These are phyloP conservation scores for Fusarium sp. DNA, from an alignment of 2,329 filamentous ascomycete genomes.

Conservation along the genomic window DNA sequence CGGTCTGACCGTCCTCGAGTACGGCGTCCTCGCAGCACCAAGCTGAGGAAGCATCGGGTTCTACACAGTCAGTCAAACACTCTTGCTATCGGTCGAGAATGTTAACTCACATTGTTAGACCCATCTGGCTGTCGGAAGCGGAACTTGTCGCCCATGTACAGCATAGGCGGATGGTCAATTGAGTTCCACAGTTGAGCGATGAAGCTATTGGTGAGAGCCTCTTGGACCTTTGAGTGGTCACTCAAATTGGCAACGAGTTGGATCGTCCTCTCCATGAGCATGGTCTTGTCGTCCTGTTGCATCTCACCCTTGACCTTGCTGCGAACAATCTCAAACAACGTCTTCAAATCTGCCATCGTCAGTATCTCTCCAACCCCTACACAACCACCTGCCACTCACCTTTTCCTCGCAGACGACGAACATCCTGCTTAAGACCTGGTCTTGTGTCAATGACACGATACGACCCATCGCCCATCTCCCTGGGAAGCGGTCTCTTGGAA, in stretches of 20 bases:
- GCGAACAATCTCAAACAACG: slow-evolving; percentile 71
- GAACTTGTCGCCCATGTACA: slow-evolving; percentile 73
- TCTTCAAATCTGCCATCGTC: slow-evolving; percentile 68
- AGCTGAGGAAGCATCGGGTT: slow-evolving; percentile 75
- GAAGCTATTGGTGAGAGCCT: slow-evolving; percentile 75
- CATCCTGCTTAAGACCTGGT: slow-evolving; percentile 51
- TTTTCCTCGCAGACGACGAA: slow-evolving; percentile 40
- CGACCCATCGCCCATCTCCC: slow-evolving; percentile 72
- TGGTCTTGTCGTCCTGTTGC: slow-evolving; percentile 79
- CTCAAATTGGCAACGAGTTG: slow-evolving; percentile 76
- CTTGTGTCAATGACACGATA: slow-evolving; percentile 65
- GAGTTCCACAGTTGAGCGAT: slow-evolving; percentile 78
- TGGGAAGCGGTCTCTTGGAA: slow-evolving; percentile 73
- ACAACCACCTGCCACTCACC: slow-evolving; percentile 20
- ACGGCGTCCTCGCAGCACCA: slow-evolving; percentile 75
- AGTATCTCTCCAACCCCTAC: background rate
- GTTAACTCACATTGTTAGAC: slow-evolving; percentile 68
- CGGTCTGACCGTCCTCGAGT: slow-evolving; percentile 74
- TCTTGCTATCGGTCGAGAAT: fast-evolving
- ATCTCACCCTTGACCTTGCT: slow-evolving; percentile 73
- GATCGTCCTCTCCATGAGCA: slow-evolving; percentile 81
- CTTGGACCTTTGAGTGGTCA: slow-evolving; percentile 70
- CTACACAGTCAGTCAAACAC: slow-evolving; percentile 49
- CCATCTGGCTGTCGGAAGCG: slow-evolving; percentile 78
- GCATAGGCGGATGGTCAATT: slow-evolving; percentile 78